Evolutionary conservation across 1,284 basidiomycete genomes (phyloP).

Genomic region (Malassezia globosa): DNA sequence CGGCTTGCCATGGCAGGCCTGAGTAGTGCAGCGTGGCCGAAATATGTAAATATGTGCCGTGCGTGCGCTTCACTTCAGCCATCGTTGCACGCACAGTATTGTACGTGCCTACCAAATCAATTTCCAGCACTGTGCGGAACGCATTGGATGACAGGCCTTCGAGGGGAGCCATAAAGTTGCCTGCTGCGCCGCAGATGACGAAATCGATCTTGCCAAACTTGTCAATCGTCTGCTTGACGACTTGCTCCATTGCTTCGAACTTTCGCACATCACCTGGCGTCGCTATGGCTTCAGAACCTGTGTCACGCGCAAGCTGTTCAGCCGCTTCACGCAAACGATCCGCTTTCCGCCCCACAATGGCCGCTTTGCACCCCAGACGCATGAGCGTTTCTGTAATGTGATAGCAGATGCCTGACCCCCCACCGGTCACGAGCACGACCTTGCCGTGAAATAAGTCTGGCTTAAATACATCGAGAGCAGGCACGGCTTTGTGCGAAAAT

Average conservation of each 20-base stretch:
- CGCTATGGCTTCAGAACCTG: conserved; percentile 61
- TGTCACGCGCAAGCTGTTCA: conserved; percentile 59
- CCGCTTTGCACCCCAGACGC: conserved; percentile 68
- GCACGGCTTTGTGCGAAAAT: conserved; percentile 10
- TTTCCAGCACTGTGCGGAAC: conserved; percentile 85
- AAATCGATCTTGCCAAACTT: conserved; percentile 81
- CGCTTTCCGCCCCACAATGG: conserved; percentile 76
- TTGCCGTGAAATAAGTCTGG: conserved; percentile 76
- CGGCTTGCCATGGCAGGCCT: conserved; percentile 79
- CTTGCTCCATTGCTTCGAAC: conserved; percentile 61
- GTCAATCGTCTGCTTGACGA: conserved; percentile 63
- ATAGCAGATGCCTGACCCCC: conserved; percentile 67
- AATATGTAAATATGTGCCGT: conserved; percentile 77
- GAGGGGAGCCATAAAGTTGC: conserved; percentile 46
- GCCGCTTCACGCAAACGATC: conserved; percentile 66
- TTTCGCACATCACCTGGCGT: conserved; percentile 73
- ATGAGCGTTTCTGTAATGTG: conserved; percentile 63
- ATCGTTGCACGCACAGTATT: conserved; percentile 59
- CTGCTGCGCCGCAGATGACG: conserved; percentile 68
- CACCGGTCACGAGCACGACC: conserved; percentile 73
- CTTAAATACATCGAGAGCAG: conserved; percentile 53
- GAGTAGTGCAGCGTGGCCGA: conserved; percentile 80
- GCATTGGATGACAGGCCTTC: conserved; percentile 41
- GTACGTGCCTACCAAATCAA: conserved; percentile 83
- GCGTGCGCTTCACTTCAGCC: conserved; percentile 29